Conservation (phyloP, 495 filamentous ascomycete genomes). For the Aspergillus carlsbadensis region DNA sequence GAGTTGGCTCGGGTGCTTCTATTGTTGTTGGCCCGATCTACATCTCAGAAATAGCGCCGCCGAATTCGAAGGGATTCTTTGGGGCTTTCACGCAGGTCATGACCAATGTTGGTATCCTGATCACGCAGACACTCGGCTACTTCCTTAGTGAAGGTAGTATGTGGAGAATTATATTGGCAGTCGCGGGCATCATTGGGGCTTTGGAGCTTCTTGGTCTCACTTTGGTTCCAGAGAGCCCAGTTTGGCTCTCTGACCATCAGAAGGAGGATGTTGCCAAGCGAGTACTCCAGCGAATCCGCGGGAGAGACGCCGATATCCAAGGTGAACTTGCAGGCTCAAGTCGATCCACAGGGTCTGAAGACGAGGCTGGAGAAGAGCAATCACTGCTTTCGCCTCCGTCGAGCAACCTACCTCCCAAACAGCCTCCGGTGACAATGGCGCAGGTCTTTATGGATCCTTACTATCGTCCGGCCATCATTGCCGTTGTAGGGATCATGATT, state of each 20-base stretch:
- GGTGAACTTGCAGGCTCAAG: slow-evolving; percentile 70
- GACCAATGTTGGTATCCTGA: slow-evolving; percentile 89
- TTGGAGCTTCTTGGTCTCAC: slow-evolving; percentile 65
- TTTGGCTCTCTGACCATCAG: slow-evolving; percentile 74
- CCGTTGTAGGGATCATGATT: slow-evolving; percentile 87
- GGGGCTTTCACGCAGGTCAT: slow-evolving; percentile 91
- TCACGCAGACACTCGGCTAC: slow-evolving; percentile 79
- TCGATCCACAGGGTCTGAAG: slow-evolving; percentile 40
- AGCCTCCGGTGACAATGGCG: slow-evolving; percentile 61
- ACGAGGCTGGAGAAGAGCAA: slow-evolving; percentile 45
- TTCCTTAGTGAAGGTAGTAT: slow-evolving; percentile 74
- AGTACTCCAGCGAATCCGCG: slow-evolving; percentile 72
- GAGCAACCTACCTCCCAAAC: slow-evolving; percentile 24
- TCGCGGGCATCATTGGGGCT: slow-evolving; percentile 66
- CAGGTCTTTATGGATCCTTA: slow-evolving; percentile 60
- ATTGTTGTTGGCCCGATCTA: slow-evolving; percentile 96
- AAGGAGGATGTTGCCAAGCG: slow-evolving; percentile 59
- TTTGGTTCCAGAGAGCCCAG: slow-evolving; percentile 78
- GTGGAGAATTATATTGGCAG: slow-evolving; percentile 80
- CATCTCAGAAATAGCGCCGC: slow-evolving; percentile 86
- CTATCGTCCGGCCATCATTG: slow-evolving; percentile 75
- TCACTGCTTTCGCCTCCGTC: slow-evolving; percentile 43
- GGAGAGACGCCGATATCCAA: slow-evolving; percentile 64
- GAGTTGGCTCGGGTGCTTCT: slow-evolving; percentile 79
- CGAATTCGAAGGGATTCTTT: slow-evolving; percentile 75